Base-by-base conservation (phyloP, 2,329 filamentous ascomycete species). In the Venturiaceae sp. region DNA sequence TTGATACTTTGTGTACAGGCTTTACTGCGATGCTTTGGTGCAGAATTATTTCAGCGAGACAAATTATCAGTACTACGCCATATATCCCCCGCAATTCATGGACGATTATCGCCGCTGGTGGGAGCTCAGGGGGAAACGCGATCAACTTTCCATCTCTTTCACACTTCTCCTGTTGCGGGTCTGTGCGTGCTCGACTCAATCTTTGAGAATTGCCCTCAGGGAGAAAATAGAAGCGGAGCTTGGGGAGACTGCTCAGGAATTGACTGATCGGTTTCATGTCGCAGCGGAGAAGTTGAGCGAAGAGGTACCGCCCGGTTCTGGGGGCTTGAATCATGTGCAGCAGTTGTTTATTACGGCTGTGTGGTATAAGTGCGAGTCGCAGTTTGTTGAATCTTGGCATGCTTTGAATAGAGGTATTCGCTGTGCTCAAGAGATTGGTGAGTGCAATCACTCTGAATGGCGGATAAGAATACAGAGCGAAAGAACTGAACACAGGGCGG, bases 301-400 rank as follows among this genome's bases (percentile, higher is more conserved):
- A 34, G 74, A 68, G 23, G 75, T 79, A 39, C 56, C 69, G 3
- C 73, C 75, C 1, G 75, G 76, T 0, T 71, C 72, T 55, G 75
- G 75, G 1, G 72, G 75, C 3, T 64, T 79, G 6, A 65, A 69
- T 36, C 74, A 78, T 16, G 73, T 80, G 1, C 77, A 80, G 63
- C 77, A 80, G 62, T 67, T 77, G n/a, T 78, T 80, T 57, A 61
- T 79, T 3, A 75, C 72, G 23, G 71, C 73, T 2, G 68, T 70
- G 23, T 80, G 76, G 76, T 73, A 72, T 46, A 79, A 79, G 60
- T 73, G 72, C 3, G 75, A 77, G 58, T 73, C 72, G 14, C 69
- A 71, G 21, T 79, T 78, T 63, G 71, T 76, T 1, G 75, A 79
- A 32, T 71, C 77, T 0, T 80, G 77, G 77, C 77, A 79, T 67